Conservation (phyloP, 139 green algal genomes). For the Micractinium conductrix region DNA sequence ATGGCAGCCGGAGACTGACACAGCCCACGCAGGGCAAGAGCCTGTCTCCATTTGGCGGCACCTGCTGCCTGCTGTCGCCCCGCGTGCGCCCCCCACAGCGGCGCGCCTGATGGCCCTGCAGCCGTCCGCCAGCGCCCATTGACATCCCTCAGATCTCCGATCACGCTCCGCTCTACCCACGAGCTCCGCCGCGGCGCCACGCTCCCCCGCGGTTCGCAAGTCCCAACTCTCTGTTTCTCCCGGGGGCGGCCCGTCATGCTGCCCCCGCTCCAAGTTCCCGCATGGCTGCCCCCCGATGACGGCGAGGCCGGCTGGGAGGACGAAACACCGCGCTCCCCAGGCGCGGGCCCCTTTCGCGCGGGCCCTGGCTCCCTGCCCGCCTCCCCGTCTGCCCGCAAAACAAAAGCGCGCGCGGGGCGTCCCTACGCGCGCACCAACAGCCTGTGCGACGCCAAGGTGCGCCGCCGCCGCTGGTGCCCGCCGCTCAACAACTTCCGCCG, state of each 20-base stretch:
- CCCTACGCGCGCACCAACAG: neutral
- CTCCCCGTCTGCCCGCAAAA: conserved; percentile 14
- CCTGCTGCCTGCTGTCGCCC: too few relatives aligned
- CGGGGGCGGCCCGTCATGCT: neutral
- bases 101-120: too few relatives aligned
- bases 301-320: neutral
- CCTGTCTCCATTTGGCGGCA: too few relatives aligned
- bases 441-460: conserved; percentile 23
- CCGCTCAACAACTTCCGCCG: conserved; percentile 10
- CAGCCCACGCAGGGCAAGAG: too few relatives aligned
- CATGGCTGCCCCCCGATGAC: neutral
- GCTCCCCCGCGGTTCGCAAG: too few relatives aligned
- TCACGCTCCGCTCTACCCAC: too few relatives aligned
- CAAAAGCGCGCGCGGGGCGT: neutral
- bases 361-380: neutral
- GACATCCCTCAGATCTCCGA: too few relatives aligned
- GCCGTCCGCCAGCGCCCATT: too few relatives aligned
- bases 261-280: neutral
- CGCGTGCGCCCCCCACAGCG: too few relatives aligned
- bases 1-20: too few relatives aligned
- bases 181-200: too few relatives aligned
- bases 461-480: neutral
- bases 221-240: too few relatives aligned
- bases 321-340: conserved; percentile 10
- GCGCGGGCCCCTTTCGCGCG: neutral